Evolutionary conservation across 75 land plant species (phyloP).

Genomic region (Selaginella tamariscina): DNA sequence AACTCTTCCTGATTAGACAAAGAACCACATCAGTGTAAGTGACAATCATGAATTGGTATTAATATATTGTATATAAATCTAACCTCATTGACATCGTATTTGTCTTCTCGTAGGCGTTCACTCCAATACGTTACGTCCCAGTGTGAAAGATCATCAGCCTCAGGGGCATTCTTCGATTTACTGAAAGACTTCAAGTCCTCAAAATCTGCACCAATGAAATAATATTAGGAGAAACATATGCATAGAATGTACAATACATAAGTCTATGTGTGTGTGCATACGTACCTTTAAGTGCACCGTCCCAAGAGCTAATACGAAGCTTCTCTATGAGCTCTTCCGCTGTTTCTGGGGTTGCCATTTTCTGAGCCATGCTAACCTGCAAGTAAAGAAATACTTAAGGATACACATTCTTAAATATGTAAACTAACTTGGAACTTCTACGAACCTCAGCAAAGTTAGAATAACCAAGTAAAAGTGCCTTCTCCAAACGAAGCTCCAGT

Average conservation of each 20-base stretch:
- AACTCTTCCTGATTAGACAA: constrained; percentile 95
- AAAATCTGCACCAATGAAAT: constrained; percentile 33
- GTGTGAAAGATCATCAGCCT: constrained; percentile 49
- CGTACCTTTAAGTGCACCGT: constrained; percentile 61
- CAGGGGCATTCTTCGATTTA: constrained; percentile 47
- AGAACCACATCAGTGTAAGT: too few species aligned
- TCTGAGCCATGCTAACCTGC: constrained; percentile 87
- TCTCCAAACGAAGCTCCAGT: constrained; percentile 59
- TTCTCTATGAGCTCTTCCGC: constrained; percentile 74
- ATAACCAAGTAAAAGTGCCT: constrained; percentile 72
- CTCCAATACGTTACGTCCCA: constrained; percentile 91
- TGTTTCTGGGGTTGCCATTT: constrained; percentile 77
- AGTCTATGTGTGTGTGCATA: too few species aligned
- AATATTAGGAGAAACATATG: not conserved
- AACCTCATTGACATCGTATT: constrained; percentile 80
- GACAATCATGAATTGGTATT: not conserved
- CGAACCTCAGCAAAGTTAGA: constrained; percentile 78
- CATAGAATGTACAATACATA: too few species aligned
- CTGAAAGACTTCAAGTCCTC: constrained; percentile 57
- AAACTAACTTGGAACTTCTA: not conserved
- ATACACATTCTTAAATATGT: not conserved
- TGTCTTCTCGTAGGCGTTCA: constrained; percentile 83
- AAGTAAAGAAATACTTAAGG: constrained; percentile 5
- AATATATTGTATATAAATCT: not conserved
- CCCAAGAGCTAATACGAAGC: constrained; percentile 73